Percentiles rank a stretch among this genome's conserved stretches.
Evolutionary conservation across 1,284 basidiomycete genomes (phyloP).

Genomic region (Moesziomyces sp.): DNA sequence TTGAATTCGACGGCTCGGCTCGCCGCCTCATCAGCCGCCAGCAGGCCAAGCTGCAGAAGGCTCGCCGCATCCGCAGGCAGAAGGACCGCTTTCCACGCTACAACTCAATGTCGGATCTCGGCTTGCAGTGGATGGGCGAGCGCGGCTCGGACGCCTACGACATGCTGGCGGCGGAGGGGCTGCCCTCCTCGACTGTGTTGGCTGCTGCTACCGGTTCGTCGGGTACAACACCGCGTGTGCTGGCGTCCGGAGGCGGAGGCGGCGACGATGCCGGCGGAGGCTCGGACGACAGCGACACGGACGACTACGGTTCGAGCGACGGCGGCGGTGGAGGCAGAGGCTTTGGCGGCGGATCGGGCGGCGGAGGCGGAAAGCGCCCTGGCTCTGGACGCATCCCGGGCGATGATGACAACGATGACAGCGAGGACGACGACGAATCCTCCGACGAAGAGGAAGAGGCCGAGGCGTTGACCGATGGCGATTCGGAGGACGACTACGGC

Average conservation of each 20-base stretch:
- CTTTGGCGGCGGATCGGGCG: conserved; percentile 38
- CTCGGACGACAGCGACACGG: conserved; percentile 36
- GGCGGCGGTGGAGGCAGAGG: conserved; percentile 45
- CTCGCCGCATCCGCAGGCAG: conserved; percentile 34
- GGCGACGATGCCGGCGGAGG: conserved; percentile 16
- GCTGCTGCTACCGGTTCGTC: conserved; percentile 21
- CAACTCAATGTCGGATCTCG: conserved; percentile 36
- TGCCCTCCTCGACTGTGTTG: conserved; percentile 21
- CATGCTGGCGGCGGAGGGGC: conserved; percentile 16
- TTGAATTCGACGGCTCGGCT: background rate
- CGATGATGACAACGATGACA: conserved; percentile 10
- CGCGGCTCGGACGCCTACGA: conserved; percentile 27
- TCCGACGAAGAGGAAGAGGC: conserved; percentile 30
- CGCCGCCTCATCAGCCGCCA: conserved; percentile 10
- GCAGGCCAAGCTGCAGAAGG: conserved; percentile 37
- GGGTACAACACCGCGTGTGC: conserved; percentile 4
- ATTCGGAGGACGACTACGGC: conserved; percentile 55
- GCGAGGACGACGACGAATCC: conserved; percentile 28
- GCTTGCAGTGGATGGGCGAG: conserved; percentile 33
- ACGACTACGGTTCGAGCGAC: conserved; percentile 60
- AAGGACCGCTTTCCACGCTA: conserved; percentile 30
- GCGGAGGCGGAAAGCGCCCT: conserved; percentile 29
- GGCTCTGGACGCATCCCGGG: conserved; percentile 12
- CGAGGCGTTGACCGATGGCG: conserved; percentile 43
- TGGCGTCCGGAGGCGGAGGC: conserved; percentile 13